Evolutionary conservation across 2,329 filamentous ascomycete species (phyloP).

Genomic region (Juglanconis sp.): DNA sequence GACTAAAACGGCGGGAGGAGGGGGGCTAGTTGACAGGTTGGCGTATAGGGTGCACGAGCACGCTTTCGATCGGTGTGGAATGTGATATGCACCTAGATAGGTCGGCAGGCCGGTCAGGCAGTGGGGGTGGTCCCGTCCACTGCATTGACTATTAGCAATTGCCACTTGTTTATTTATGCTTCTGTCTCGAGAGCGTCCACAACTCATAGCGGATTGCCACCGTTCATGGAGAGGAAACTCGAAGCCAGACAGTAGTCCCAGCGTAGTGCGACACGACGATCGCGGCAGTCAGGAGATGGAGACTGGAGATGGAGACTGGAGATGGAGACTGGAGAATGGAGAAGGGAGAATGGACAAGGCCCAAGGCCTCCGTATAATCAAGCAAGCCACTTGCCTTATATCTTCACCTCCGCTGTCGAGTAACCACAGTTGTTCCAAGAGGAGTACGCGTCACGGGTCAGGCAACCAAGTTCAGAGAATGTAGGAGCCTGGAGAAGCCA

Average conservation of each 20-base stretch:
- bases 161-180: background rate
- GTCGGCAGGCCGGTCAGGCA: background rate
- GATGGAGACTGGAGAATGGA: too few relatives aligned
- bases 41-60: background rate
- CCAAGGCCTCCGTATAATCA: too few relatives aligned
- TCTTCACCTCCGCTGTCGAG: background rate
- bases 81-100: background rate
- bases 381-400: background rate
- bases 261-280: background rate
- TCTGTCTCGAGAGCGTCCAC: background rate
- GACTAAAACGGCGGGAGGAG: conserved; percentile 1
- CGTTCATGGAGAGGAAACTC: background rate
- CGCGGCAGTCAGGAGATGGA: background rate
- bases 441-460: background rate
- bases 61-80: background rate
- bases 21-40: conserved; percentile 5
- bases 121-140: background rate
- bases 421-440: background rate
- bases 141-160: background rate
- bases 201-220: background rate
- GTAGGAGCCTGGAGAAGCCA: background rate
- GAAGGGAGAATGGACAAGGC: too few relatives aligned
- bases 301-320: too few relatives aligned
- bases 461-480: background rate
- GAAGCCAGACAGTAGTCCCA: background rate